Percentiles rank a stretch among this genome's conserved stretches.
phyloP scores from a whole-genome alignment of 176 grass and related monocot species.

The Carex myosuroides region DNA sequence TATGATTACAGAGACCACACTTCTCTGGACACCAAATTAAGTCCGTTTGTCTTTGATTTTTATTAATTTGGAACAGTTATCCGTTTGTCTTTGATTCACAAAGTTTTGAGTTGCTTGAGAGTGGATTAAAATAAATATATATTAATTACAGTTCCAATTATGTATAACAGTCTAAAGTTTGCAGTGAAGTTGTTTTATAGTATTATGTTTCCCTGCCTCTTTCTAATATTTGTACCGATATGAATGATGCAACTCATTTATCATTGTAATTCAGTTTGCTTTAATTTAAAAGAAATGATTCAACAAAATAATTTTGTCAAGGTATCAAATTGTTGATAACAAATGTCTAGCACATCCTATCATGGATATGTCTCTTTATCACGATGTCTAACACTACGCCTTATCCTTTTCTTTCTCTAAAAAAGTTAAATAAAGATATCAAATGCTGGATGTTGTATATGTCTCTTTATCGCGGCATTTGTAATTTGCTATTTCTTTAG shows the following conservation, averaged over 20 bases:
- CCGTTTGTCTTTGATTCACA: neutral
- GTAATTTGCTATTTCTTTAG: no score
- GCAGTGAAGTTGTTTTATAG: neutral
- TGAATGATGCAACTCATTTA: neutral
- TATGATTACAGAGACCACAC: conserved; percentile 30
- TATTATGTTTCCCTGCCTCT: neutral
- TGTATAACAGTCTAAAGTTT: neutral
- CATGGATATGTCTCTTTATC: no score
- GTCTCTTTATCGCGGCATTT: no score
- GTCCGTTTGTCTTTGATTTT: neutral
- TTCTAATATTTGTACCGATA: neutral
- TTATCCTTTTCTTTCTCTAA: no score
- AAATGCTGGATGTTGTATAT: no score
- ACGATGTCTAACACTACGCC: no score
- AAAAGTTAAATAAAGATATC: no score
- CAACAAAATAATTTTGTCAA: neutral
- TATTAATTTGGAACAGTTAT: neutral
- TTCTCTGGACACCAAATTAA: conserved; percentile 17
- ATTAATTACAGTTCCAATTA: neutral
- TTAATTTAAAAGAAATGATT: neutral
- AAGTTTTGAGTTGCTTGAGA: neutral
- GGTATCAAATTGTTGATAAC: neutral
- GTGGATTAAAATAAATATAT: neutral
- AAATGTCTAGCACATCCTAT: no score
- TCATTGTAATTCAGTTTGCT: neutral